phyloP scores from a whole-genome alignment of 2,329 filamentous ascomycete genomes.

The Xylariaceae sp. region DNA sequence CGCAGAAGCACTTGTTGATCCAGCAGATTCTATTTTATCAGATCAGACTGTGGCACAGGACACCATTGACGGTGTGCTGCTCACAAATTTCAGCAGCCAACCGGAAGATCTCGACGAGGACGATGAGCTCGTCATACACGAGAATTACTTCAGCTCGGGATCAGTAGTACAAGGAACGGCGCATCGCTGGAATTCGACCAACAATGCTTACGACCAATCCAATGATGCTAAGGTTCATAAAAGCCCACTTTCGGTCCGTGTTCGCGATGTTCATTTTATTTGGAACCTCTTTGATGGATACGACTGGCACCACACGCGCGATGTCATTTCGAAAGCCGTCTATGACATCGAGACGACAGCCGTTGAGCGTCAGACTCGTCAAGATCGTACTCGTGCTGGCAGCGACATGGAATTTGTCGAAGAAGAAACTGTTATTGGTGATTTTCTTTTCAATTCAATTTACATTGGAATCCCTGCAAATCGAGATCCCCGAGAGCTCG shows the following conservation, averaged over 20 bases:
- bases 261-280: slow-evolving; percentile 89
- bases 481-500: slow-evolving; percentile 80
- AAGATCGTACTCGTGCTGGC: slow-evolving; percentile 61
- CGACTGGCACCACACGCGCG: slow-evolving; percentile 89
- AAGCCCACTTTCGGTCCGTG: slow-evolving; percentile 76
- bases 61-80: slow-evolving; percentile 52
- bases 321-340: slow-evolving; percentile 85
- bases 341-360: slow-evolving; percentile 85
- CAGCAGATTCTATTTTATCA: slow-evolving; percentile 45
- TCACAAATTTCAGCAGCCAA: slow-evolving; percentile 49
- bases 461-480: slow-evolving; percentile 93
- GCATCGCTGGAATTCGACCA: slow-evolving; percentile 79
- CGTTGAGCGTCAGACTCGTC: slow-evolving; percentile 70
- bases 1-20: slow-evolving; percentile 56
- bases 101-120: slow-evolving; percentile 54
- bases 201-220: slow-evolving; percentile 74
- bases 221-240: slow-evolving; percentile 65
- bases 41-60: slow-evolving; percentile 50
- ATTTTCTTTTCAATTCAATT: slow-evolving; percentile 98
- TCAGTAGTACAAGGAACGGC: slow-evolving; percentile 68
- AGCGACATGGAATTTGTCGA: slow-evolving; percentile 73
- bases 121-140: slow-evolving; percentile 70
- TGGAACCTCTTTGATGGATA: slow-evolving; percentile 99
- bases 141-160: slow-evolving; percentile 75
- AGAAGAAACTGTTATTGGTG: slow-evolving; percentile 85